Base-by-base conservation (phyloP, 257 asterid species). In the Solanum clarkiae region DNA sequence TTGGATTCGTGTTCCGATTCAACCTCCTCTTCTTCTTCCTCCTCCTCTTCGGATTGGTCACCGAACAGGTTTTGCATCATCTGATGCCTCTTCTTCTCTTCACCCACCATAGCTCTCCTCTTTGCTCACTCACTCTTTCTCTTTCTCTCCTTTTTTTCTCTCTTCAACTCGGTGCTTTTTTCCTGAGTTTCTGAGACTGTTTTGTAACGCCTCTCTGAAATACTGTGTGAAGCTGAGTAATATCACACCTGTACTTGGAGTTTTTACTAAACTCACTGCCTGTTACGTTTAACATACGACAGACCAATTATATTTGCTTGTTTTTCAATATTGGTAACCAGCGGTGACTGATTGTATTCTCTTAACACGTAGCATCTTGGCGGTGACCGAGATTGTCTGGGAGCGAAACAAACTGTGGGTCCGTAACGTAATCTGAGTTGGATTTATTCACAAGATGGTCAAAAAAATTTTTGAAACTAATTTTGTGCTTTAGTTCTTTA, bases 1-100 rank as follows among this genome's bases (percentile, higher is more conserved):
- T 93, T 95, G 71, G 99, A 97, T 85, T 94, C 98, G 87, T 95
- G 99, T 90, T 95, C 98, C 16, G 98, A 94, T 89, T 97, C 98
- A 68, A 94, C 92, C 88, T 95, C 98, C 90, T 93, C 98, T 65
- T 95, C 98, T 71, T 94, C 98, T 72, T 90, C 92, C 18, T 96
- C 99, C 86, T 94, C 96, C 88, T 93, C 97, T 87, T 96, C 99
- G 9, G 99, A 95, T 86, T 96, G 99, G 84, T 97, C 99, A 17
- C 99, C 99, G 87, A 97, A 97, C 84, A 97, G 89, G 88, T 97
- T 97, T 89, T 95, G 99, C 97, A 97, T 97, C 99, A 97, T 97
- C 89, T 94, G 99, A 91, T 95, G 97, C 96, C 99, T 88, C 91
- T 97, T 97, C 92, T 93, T 97, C 92, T 93, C 97, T 88, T 95